phyloP scores from a whole-genome alignment of 73 alveolate species.

The Uronychia binucleata region DNA sequence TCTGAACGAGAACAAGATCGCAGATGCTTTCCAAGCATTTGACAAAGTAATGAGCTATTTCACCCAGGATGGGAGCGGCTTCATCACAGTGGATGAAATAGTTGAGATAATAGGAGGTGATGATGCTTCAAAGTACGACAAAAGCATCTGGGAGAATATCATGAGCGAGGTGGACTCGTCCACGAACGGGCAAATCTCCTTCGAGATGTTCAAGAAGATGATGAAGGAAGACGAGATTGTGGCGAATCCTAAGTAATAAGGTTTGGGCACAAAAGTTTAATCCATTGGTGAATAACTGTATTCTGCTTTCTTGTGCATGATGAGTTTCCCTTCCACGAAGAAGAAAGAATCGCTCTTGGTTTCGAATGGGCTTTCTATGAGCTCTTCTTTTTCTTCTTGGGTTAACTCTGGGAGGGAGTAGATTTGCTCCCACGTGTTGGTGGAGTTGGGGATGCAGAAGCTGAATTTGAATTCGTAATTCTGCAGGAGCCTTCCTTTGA shows the following conservation, averaged over 20 bases:
- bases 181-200: conserved; percentile 8
- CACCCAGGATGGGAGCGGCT: background rate
- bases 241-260: background rate
- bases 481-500: conserved; percentile 77
- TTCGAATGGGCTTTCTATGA: conserved; percentile 92
- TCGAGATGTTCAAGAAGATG: conserved; percentile 8
- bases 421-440: conserved; percentile 96
- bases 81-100: background rate
- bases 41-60: conserved; percentile 10
- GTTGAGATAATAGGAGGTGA: background rate
- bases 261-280: background rate
- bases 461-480: conserved; percentile 88
- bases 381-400: conserved; percentile 78
- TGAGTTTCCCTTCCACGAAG: conserved; percentile 93
- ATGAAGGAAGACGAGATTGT: background rate
- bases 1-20: conserved; percentile 34
- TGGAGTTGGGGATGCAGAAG: conserved; percentile 96
- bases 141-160: background rate
- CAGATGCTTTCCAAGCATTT: conserved; percentile 44
- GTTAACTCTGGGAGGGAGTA: conserved; percentile 86
- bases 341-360: conserved; percentile 95
- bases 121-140: background rate
- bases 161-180: conserved; percentile 9
- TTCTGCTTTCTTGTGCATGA: conserved; percentile 96
- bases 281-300: conserved; percentile 79